These are phyloP conservation scores for Amylocystis lapponica DNA, from an alignment of 768 basidiomycete genomes.

Conservation along the genomic window DNA sequence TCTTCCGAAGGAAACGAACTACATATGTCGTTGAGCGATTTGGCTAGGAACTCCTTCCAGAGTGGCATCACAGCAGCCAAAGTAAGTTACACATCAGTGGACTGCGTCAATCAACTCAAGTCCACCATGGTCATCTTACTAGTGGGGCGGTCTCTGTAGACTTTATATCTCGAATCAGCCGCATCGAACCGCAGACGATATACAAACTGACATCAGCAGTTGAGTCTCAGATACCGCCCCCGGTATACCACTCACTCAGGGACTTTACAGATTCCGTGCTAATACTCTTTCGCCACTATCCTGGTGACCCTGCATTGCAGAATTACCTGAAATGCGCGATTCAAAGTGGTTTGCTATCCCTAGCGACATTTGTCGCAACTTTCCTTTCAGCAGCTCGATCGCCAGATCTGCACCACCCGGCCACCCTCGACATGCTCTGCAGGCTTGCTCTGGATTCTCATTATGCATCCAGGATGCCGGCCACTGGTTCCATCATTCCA, in stretches of 20 bases:
- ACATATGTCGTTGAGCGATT: constrained; percentile 59
- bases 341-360: constrained; percentile 47
- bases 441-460: constrained; percentile 58
- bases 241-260: background rate
- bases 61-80: constrained; percentile 59
- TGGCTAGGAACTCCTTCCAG: constrained; percentile 72
- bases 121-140: background rate
- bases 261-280: constrained; percentile 60
- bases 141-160: constrained; percentile 69
- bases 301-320: constrained; percentile 63
- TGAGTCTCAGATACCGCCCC: constrained; percentile 11
- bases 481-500: constrained; percentile 51
- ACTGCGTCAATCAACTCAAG: background rate
- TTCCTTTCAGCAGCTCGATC: constrained; percentile 65
- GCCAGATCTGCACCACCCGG: constrained; percentile 53
- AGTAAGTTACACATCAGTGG: constrained; percentile 33
- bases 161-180: constrained; percentile 51
- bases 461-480: constrained; percentile 48
- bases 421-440: constrained; percentile 68
- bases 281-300: constrained; percentile 58
- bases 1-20: background rate
- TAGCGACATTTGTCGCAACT: constrained; percentile 55
- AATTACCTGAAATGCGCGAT: constrained; percentile 61
- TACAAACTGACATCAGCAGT: constrained; percentile 63
- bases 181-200: constrained; percentile 32